Base-by-base conservation (phyloP, 1,284 basidiomycete species). In the Puccinia triticina region DNA sequence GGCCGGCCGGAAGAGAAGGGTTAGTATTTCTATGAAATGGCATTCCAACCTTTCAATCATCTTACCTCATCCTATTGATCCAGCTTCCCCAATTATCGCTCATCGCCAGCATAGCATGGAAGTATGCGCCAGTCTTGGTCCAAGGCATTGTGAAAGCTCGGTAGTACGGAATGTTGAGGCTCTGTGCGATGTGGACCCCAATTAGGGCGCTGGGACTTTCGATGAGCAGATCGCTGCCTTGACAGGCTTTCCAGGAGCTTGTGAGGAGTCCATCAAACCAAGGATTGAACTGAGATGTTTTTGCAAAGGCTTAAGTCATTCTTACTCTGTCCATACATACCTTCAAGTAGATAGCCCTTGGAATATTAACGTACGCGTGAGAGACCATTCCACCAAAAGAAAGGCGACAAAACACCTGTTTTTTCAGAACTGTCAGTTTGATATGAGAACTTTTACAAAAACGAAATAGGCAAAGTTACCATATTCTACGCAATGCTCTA, bases 171-270 rank as follows among this genome's bases (percentile, higher is more conserved):
- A 98, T 94, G 40, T 89, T 90, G n/a, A 99, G 89, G 0, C 94
- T 95, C 87, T 99, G 96, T 23, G 96, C 96, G 78, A 99, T 95
- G 85, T 99, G 96, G 83, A 94, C 93, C 23, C 96, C 96, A 29
- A 92, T 95, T 92, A 98, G 98, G 5, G 96, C 95, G 86, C 93
- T 95, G 0, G 96, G 96, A 85, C 93, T 94, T 88, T 99, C 96
- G 78, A 99, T 90, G 74, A 99, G 90, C 40, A 98, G 90, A 86
- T 99, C 95, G 0, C 94, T 95, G 29, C 91, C 92, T 88, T 97
- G 94, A 86, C 96, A 98, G 8, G 95, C 96, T 83, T 94, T 91
- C 95, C 95, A 99, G 0, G 95, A 93, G 0, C 94, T 95, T 86
- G 92, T 92, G 57, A 99, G 90, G 8, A 99, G 89, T 86, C 98